phyloP scores from a whole-genome alignment of 345 rosid species.

The Schrenkiella parvula region DNA sequence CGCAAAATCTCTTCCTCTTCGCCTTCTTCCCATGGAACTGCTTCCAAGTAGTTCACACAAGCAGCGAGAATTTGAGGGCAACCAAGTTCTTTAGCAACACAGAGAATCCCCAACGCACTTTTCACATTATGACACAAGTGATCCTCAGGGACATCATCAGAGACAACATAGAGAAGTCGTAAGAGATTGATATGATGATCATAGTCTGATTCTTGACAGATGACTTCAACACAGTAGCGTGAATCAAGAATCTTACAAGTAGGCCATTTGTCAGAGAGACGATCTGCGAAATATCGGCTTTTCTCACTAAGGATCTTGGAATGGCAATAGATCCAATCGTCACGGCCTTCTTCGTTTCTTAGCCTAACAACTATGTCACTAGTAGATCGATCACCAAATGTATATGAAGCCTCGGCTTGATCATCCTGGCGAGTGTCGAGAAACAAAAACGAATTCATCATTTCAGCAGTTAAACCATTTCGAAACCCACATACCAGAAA shows the following conservation, averaged over 20 bases:
- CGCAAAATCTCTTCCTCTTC: constrained; percentile 85
- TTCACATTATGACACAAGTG: constrained; percentile 68
- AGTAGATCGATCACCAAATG: constrained; percentile 70
- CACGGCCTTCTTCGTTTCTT: constrained; percentile 74
- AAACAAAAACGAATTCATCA: background rate
- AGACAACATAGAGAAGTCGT: constrained; percentile 59
- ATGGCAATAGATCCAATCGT: constrained; percentile 86
- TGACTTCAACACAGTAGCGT: constrained; percentile 79
- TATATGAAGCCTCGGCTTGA: constrained; percentile 39
- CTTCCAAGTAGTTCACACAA: constrained; percentile 84
- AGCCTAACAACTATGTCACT: constrained; percentile 89
- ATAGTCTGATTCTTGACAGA: constrained; percentile 68
- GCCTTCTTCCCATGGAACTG: constrained; percentile 93
- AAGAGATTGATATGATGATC: constrained; percentile 73
- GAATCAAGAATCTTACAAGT: constrained; percentile 92
- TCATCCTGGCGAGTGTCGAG: constrained; percentile 26
- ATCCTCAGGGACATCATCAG: constrained; percentile 43
- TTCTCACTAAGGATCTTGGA: constrained; percentile 59
- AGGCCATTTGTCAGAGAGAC: constrained; percentile 90
- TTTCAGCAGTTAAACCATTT: background rate
- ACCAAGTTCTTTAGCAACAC: constrained; percentile 61
- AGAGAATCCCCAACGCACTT: constrained; percentile 78
- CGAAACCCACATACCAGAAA: background rate
- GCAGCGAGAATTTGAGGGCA: constrained; percentile 57
- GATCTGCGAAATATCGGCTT: constrained; percentile 79